Evolutionary conservation across 352 stramenopile genomes (phyloP).

Genomic region (Pythium scleroteichum): DNA sequence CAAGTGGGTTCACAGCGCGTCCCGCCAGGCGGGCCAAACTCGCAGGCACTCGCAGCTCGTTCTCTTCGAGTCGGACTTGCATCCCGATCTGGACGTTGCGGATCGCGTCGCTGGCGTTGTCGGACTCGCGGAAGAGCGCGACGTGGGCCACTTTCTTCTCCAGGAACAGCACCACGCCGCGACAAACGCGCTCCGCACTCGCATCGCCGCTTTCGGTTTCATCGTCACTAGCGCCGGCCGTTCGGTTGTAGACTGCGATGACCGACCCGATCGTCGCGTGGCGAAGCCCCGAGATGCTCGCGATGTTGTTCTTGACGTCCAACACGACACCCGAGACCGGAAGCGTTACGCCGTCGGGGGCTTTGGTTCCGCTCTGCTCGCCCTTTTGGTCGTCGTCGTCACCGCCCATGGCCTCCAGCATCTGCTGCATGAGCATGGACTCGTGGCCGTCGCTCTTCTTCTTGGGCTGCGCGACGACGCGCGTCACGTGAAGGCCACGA

Average conservation of each 20-base stretch:
- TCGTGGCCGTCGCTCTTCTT: constrained; percentile 46
- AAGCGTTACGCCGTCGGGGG: constrained; percentile 29
- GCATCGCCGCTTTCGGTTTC: not conserved
- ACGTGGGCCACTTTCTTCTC: constrained; percentile 44
- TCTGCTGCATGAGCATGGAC: constrained; percentile 61
- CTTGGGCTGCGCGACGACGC: constrained; percentile 19
- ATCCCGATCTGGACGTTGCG: constrained; percentile 49
- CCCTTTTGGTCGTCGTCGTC: constrained; percentile 30
- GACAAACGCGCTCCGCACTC: constrained; percentile 18
- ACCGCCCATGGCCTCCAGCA: constrained; percentile 66
- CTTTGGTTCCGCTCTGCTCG: constrained; percentile 14
- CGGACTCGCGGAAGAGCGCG: constrained; percentile 45
- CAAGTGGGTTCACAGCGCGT: constrained; percentile 53
- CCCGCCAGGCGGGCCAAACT: constrained; percentile 48
- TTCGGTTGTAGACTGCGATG: constrained; percentile 42
- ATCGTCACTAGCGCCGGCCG: constrained; percentile 15
- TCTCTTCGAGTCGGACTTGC: constrained; percentile 52
- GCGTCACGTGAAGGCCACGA: constrained; percentile 17
- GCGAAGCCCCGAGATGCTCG: constrained; percentile 69
- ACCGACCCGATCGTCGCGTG: constrained; percentile 75
- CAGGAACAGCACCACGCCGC: constrained; percentile 29
- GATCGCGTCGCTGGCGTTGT: constrained; percentile 27
- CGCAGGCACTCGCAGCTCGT: constrained; percentile 51
- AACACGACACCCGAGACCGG: constrained; percentile 55
- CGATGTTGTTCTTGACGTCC: constrained; percentile 71